A percentile compares a stretch with the other conserved stretches of the same genome.
phyloP scores from a whole-genome alignment of 2,329 filamentous ascomycete genomes.

The Fusarium buxicola region DNA sequence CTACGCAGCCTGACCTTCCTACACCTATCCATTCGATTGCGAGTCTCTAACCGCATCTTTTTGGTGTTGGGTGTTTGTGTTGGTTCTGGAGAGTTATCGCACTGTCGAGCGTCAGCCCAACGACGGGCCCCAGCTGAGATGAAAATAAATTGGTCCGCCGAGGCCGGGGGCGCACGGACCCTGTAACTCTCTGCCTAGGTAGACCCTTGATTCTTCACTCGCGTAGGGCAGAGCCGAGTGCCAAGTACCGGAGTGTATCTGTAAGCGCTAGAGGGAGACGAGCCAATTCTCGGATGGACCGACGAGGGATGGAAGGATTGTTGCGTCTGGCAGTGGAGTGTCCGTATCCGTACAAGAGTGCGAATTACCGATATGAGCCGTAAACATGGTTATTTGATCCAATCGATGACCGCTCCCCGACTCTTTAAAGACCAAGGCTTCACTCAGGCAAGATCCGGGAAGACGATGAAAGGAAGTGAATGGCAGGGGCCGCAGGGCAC shows the following conservation, averaged over 20 bases:
- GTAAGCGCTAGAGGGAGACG: slow-evolving; percentile 1
- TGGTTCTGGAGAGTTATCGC: no score
- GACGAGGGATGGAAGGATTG: background rate
- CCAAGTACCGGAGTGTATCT: slow-evolving; percentile 3
- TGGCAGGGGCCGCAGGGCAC: no score
- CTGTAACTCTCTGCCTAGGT: slow-evolving; percentile 23
- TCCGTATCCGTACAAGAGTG: background rate
- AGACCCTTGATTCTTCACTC: slow-evolving; percentile 25
- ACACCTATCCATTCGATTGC: no score
- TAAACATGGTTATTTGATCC: background rate
- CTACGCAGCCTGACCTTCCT: no score
- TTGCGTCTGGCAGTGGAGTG: slow-evolving; percentile 2
- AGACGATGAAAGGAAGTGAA: no score
- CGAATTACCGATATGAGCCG: background rate
- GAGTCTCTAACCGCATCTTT: no score
- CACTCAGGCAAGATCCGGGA: no score
- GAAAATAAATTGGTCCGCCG: slow-evolving; percentile 14
- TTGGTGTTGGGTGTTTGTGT: no score
- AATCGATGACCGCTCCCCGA: no score
- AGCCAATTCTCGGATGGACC: slow-evolving; percentile 1
- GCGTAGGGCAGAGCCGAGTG: background rate
- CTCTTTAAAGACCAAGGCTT: no score
- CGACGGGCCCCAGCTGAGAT: slow-evolving; percentile 23
- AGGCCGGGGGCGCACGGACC: slow-evolving; percentile 16
- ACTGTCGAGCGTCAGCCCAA: slow-evolving; percentile 16